Percentiles rank a stretch among this genome's conserved stretches.
Conservation (phyloP, 257 asterid genomes). For the Galeopsis tetrahit region DNA sequence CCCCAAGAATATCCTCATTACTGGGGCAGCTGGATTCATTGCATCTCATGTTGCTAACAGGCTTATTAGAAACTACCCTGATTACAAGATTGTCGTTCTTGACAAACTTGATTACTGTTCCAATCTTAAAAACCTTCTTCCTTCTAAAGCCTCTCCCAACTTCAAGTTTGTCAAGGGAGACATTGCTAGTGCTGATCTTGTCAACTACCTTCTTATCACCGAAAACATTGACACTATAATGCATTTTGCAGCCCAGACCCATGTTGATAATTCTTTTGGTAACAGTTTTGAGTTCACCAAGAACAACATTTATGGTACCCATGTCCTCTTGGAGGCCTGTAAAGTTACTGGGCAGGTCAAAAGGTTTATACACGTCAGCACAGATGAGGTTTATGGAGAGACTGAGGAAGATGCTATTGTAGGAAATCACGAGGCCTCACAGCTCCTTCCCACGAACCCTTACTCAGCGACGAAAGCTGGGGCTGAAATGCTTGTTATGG, state of each 20-base stretch:
- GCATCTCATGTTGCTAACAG: constrained; percentile 98
- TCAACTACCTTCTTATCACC: constrained; percentile 88
- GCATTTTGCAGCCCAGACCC: constrained; percentile 99
- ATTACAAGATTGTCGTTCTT: constrained; percentile 89
- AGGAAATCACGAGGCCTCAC: constrained; percentile 98
- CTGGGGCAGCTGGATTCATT: constrained; percentile 99
- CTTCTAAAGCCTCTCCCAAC: constrained; percentile 73
- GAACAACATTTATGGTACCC: constrained; percentile 96
- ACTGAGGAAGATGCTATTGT: constrained; percentile 97
- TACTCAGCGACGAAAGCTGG: constrained; percentile 99
- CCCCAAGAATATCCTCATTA: constrained; percentile 93
- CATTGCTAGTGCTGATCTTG: constrained; percentile 94
- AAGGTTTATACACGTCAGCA: constrained; percentile 98
- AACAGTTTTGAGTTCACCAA: constrained; percentile 96
- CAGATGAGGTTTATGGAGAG: constrained; percentile 98
- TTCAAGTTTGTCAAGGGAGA: constrained; percentile 96
- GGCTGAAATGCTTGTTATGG: constrained; percentile 99
- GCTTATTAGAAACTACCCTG: constrained; percentile 82
- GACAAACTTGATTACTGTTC: constrained; percentile 98
- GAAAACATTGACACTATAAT: constrained; percentile 95
- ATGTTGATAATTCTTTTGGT: constrained; percentile 93
- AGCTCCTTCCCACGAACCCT: constrained; percentile 93
- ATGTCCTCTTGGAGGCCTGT: constrained; percentile 97
- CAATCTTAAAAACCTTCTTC: constrained; percentile 79
- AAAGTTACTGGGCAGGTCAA: constrained; percentile 95